Evolutionary conservation across 805 yeast species (phyloP), one percentile per base, ranked within the genome.

Genomic region (Hanseniaspora osmophila): DNA sequence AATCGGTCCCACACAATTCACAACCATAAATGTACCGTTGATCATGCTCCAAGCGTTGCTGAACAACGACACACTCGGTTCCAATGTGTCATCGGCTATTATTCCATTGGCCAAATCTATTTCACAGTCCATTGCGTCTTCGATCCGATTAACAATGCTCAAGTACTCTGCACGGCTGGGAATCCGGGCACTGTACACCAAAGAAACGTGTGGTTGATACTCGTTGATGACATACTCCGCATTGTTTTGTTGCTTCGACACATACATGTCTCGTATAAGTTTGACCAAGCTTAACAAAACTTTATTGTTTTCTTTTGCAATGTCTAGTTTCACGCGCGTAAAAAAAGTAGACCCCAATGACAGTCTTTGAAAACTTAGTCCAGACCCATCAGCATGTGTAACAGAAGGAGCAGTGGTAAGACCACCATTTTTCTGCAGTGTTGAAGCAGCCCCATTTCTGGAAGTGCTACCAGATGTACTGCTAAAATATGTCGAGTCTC

Each of bases 131-230:
- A 83, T 66, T 37, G 75, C 72, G 57, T 83, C 90, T 53, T 72
- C 75, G 5, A 83, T 70, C 51, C 90, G 63, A 11, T 79, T 77
- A 48, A 73, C 74, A 30, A 83, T 73, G 2, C 83, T 76, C 42
- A 77, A 68, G 59, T 76, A 68, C 47, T 75, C 64, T 1, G 88
- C 87, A 54, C 71, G 78, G 50, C 79, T 79, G 10, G 84, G 85
- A 51, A 74, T 70, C 27, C 73, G 58, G 48, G 76, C 71, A 10
- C 86, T 77, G 59, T 84, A 84, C 5, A 77, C 77, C 45, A 84
- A 61, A 7, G 87, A 79, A 15, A 84, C 64, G 57, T 84, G 94
- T 1, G 94, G 94, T 44, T 73, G 75, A 55, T 67, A 84, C 44
- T 77, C 80, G 3, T 61, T 54, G 12, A 48, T 49, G 4, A 73